Evolutionary conservation across 495 filamentous ascomycete species (phyloP).

Genomic region (Annulohypoxylon maeteangense): DNA sequence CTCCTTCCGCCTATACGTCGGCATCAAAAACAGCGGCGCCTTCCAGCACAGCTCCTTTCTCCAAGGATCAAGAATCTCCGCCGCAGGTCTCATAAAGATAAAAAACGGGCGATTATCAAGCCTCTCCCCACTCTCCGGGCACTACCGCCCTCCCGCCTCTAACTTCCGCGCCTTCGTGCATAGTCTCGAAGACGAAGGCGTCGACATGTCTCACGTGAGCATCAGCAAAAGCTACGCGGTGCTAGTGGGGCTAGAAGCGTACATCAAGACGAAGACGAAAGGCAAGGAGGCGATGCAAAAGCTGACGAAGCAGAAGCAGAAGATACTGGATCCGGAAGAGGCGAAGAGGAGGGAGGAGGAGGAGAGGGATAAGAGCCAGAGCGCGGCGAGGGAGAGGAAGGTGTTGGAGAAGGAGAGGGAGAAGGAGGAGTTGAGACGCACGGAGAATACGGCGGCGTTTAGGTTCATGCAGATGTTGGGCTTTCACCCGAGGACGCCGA

Average conservation of each 20-base stretch:
- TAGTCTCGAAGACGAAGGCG: slow-evolving; percentile 74
- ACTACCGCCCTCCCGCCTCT: slow-evolving; percentile 82
- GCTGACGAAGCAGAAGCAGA: slow-evolving; percentile 48
- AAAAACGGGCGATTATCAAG: slow-evolving; percentile 75
- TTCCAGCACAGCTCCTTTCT: slow-evolving; percentile 94
- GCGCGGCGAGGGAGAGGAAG: slow-evolving; percentile 59
- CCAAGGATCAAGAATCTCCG: slow-evolving; percentile 80
- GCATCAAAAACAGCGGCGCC: slow-evolving; percentile 86
- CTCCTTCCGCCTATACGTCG: slow-evolving; percentile 85
- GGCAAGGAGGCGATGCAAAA: slow-evolving; percentile 59
- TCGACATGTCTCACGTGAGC: slow-evolving; percentile 79
- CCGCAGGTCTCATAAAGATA: slow-evolving; percentile 87
- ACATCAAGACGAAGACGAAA: slow-evolving; percentile 70
- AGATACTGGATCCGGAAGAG: slow-evolving; percentile 57
- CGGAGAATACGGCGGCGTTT: slow-evolving; percentile 49
- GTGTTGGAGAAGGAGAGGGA: slow-evolving; percentile 52
- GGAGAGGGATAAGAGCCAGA: slow-evolving; percentile 60
- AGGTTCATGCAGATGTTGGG: slow-evolving; percentile 52
- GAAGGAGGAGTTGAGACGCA: slow-evolving; percentile 49
- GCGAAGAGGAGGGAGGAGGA: slow-evolving; percentile 54
- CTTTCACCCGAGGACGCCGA: slow-evolving; percentile 40
- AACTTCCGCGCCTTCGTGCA: slow-evolving; percentile 86
- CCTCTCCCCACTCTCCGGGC: slow-evolving; percentile 72
- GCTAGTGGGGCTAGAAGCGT: slow-evolving; percentile 83
- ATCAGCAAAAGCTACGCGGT: slow-evolving; percentile 85